These are phyloP conservation scores for Kazachstania psychrophila DNA, from an alignment of 805 yeast genomes.

Conservation along the genomic window DNA sequence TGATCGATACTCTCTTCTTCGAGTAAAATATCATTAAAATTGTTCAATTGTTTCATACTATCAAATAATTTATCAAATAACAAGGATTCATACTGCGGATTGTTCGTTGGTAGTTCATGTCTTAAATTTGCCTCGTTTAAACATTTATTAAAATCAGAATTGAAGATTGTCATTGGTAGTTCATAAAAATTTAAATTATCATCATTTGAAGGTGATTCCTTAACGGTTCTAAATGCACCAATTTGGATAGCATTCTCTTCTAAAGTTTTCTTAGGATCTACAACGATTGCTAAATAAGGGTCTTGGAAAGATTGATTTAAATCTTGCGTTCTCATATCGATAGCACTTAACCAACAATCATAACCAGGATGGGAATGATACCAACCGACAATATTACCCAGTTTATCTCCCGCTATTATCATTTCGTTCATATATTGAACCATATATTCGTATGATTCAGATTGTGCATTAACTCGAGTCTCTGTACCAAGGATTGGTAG, in stretches of 20 bases:
- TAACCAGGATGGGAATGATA: slow-evolving; percentile 98
- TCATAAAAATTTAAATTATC: slow-evolving; percentile 14
- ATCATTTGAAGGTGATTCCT: slow-evolving; percentile 12
- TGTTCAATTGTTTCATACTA: slow-evolving; percentile 19
- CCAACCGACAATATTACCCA: slow-evolving; percentile 78
- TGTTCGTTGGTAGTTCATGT: slow-evolving; percentile 6
- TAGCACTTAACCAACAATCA: slow-evolving; percentile 92
- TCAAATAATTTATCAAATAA: slow-evolving; percentile 16
- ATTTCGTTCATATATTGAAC: slow-evolving; percentile 57
- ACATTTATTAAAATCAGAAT: slow-evolving; percentile 15
- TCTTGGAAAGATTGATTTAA: slow-evolving; percentile 84
- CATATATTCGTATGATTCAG: slow-evolving; percentile 93
- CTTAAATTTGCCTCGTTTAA: slow-evolving; percentile 8
- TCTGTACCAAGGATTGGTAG: slow-evolving; percentile 95
- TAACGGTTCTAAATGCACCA: slow-evolving; percentile 78
- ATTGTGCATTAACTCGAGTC: slow-evolving; percentile 87
- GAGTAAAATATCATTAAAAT: slow-evolving; percentile 8
- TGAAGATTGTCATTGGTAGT: slow-evolving; percentile 14
- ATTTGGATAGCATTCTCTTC: slow-evolving; percentile 62
- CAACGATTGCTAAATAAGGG: slow-evolving; percentile 81
- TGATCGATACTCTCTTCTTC: not conserved
- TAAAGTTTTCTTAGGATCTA: slow-evolving; percentile 69
- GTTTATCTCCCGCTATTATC: slow-evolving; percentile 35
- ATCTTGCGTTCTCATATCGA: slow-evolving; percentile 82
- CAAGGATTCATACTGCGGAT: slow-evolving; percentile 6